phyloP scores from a whole-genome alignment of 768 basidiomycete genomes.

The Symmetrospora coprosmae region DNA sequence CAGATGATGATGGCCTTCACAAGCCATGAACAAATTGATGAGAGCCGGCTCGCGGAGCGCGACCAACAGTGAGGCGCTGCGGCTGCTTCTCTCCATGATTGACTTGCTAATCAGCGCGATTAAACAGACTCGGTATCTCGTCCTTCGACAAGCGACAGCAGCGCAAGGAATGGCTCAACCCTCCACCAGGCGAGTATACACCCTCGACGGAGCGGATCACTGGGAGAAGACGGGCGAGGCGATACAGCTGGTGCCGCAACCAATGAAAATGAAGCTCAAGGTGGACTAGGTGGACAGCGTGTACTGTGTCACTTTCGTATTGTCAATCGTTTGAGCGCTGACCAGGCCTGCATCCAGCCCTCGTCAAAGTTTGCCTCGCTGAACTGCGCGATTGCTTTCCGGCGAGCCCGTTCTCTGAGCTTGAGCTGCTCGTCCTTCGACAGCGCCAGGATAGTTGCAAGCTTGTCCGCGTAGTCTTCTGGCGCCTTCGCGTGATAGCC shows the following conservation, averaged over 20 bases:
- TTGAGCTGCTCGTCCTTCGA: not conserved
- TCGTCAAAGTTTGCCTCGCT: constrained; percentile 11
- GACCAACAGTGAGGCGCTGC: too few species aligned
- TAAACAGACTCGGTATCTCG: constrained; percentile 14
- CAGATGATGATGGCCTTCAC: constrained; percentile 20
- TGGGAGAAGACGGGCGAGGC: not conserved
- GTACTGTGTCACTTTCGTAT: too few species aligned
- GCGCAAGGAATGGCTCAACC: constrained; percentile 10
- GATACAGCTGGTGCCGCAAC: not conserved
- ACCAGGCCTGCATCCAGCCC: constrained; percentile 16
- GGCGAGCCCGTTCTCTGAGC: not conserved
- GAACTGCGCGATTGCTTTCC: not conserved
- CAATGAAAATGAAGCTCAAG: not conserved
- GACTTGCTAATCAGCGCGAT: too few species aligned
- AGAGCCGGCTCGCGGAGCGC: too few species aligned
- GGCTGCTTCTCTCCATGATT: too few species aligned
- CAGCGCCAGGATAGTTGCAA: not conserved
- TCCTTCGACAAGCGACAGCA: constrained; percentile 5
- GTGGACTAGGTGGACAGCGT: too few species aligned
- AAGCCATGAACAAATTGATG: not conserved
- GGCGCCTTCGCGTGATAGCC: constrained; percentile 14
- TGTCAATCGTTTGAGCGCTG: too few species aligned
- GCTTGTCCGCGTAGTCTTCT: constrained; percentile 2
- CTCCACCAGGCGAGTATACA: constrained; percentile 1
- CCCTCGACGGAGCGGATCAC: constrained; percentile 7